A percentile compares a stretch with the other conserved stretches of the same genome.
These are phyloP conservation scores for Phytophthora meadii DNA, from an alignment of 352 stramenopile genomes.

Conservation along the genomic window DNA sequence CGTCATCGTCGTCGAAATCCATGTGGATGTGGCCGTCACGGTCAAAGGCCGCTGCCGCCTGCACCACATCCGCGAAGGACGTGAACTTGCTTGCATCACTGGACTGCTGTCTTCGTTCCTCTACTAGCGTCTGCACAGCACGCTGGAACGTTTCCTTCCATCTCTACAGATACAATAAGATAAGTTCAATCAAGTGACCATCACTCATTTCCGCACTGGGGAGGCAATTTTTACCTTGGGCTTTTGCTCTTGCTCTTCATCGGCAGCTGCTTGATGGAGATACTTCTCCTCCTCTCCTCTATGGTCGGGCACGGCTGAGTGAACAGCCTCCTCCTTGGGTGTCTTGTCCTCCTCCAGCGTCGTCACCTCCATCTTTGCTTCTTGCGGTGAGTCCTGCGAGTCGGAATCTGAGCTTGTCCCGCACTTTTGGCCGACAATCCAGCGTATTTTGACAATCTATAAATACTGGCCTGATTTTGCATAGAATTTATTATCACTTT, in stretches of 20 bases:
- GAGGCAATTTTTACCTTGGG: constrained; percentile 20
- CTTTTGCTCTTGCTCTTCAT: constrained; percentile 8
- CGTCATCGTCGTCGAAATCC: constrained; percentile 56
- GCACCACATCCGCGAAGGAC: constrained; percentile 52
- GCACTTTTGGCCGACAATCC: constrained; percentile 8
- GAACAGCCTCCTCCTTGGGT: neutral
- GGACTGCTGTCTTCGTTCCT: constrained; percentile 28
- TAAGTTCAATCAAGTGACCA: constrained; percentile 15
- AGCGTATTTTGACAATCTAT: neutral
- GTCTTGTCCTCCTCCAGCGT: constrained; percentile 10
- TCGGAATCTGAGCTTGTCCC: constrained; percentile 17
- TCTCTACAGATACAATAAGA: constrained; percentile 21
- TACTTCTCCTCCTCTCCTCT: constrained; percentile 1
- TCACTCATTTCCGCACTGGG: constrained; percentile 27
- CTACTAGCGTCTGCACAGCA: constrained; percentile 30
- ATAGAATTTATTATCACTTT: neutral
- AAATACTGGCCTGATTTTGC: too few species aligned
- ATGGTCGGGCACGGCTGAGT: neutral
- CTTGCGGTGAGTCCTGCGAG: neutral
- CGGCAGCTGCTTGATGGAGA: neutral
- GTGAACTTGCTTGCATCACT: constrained; percentile 10
- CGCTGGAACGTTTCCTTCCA: constrained; percentile 39
- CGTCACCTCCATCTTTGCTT: constrained; percentile 12
- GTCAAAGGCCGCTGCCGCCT: constrained; percentile 57
- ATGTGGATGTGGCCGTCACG: constrained; percentile 56